A percentile compares a stretch with the other conserved stretches of the same genome.
These are phyloP conservation scores for Boletus nobilissimus DNA, from an alignment of 1,284 basidiomycete genomes.

Conservation along the genomic window DNA sequence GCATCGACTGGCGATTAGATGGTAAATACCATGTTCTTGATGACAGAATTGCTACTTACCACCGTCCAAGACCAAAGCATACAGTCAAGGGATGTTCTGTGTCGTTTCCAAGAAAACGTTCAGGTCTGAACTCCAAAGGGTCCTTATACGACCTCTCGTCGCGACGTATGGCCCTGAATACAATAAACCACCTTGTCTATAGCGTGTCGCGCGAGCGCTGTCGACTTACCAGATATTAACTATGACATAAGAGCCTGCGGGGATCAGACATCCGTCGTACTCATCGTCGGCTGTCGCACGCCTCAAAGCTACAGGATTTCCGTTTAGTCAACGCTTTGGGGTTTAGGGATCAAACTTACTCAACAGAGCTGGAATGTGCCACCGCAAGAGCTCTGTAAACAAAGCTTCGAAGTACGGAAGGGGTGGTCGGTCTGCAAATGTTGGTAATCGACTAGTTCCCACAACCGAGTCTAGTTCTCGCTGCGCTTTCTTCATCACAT, in stretches of 20 bases:
- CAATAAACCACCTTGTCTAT: background rate
- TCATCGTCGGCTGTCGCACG: slow-evolving; percentile 57
- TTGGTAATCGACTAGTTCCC: slow-evolving; percentile 53
- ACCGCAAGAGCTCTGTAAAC: slow-evolving; percentile 64
- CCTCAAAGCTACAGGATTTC: slow-evolving; percentile 51
- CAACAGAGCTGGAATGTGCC: slow-evolving; percentile 61
- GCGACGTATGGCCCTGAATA: slow-evolving; percentile 31
- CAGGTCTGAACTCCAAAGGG: slow-evolving; percentile 36
- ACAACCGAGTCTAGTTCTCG: slow-evolving; percentile 66
- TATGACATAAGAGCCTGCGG: slow-evolving; percentile 29
- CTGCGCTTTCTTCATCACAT: slow-evolving; percentile 58
- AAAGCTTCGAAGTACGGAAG: slow-evolving; percentile 45
- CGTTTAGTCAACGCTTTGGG: background rate
- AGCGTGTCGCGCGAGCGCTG: no score
- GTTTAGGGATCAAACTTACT: slow-evolving; percentile 49
- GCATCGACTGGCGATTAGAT: slow-evolving; percentile 17
- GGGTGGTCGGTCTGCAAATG: slow-evolving; percentile 40
- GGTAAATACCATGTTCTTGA: background rate
- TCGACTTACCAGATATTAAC: slow-evolving; percentile 37
- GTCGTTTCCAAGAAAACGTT: slow-evolving; percentile 37
- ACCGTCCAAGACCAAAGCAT: slow-evolving; percentile 66
- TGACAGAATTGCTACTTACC: slow-evolving; percentile 48
- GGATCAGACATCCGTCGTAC: slow-evolving; percentile 39
- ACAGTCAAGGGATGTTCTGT: slow-evolving; percentile 61
- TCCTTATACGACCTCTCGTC: slow-evolving; percentile 29